A percentile compares a stretch with the other conserved stretches of the same genome.
Conservation (phyloP, 441 rosid species). For the Theobroma grandiflorum region DNA sequence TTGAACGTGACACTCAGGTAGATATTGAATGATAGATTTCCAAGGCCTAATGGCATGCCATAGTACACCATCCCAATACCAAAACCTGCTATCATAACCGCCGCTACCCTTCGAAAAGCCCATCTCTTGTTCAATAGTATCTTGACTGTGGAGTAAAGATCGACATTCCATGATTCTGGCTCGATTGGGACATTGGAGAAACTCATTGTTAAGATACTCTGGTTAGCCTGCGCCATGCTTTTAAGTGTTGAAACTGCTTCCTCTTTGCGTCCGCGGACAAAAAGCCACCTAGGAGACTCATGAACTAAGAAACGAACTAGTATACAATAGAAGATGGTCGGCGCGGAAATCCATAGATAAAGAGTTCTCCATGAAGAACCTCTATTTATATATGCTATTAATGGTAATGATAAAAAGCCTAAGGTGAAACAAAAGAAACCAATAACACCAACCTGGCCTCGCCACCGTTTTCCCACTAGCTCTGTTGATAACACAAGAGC, state of each 20-base stretch:
- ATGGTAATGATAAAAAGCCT: constrained; percentile 68
- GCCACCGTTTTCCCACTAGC: constrained; percentile 65
- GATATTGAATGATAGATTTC: constrained; percentile 57
- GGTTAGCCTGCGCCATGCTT: constrained; percentile 36
- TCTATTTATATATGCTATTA: constrained; percentile 57
- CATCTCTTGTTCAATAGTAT: constrained; percentile 54
- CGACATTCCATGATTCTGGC: constrained; percentile 42
- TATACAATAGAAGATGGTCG: constrained; percentile 55
- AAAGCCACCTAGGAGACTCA: constrained; percentile 87
- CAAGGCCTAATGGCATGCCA: constrained; percentile 81
- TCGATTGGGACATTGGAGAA: constrained; percentile 40
- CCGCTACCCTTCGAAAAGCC: constrained; percentile 57
- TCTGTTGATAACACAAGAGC: constrained; percentile 75
- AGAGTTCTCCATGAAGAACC: constrained; percentile 69
- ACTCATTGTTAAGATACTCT: constrained; percentile 28
- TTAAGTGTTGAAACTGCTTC: constrained; percentile 45
- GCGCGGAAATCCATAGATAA: constrained; percentile 67
- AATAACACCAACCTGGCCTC: constrained; percentile 63
- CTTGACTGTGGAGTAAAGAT: constrained; percentile 53
- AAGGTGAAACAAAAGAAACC: constrained; percentile 65
- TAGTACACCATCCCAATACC: constrained; percentile 77
- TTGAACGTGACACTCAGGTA: constrained; percentile 68
- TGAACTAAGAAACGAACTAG: constrained; percentile 49
- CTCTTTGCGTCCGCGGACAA: constrained; percentile 59
- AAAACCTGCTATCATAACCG: constrained; percentile 50